Base-by-base conservation (phyloP, 192 early-diverging fungal species). In the Coemansia sp. region DNA sequence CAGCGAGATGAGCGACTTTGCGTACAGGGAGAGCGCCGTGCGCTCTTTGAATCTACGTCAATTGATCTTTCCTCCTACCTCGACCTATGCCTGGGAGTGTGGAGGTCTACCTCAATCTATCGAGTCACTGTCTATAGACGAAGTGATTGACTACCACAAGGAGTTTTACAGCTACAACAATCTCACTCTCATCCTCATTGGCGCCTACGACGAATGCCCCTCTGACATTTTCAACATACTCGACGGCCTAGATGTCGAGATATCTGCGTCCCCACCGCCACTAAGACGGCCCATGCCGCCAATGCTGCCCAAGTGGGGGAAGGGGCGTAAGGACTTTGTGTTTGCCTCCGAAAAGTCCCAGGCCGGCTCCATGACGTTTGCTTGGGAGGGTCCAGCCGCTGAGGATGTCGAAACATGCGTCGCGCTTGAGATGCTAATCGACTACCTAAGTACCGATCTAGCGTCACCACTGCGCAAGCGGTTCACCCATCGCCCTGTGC, bases 31-130 rank as follows among this genome's bases (percentile, higher is more conserved):
- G 69, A 72, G 75, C 17, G 91, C 93, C 69, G 69, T 91, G 65
- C 81, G 84, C 45, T 73, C 70, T 17, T 65, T 70, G 45, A 67
- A 59, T 21, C 46, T 77, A 59, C 74, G 66, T 14, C 65, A 64
- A 42, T 41, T 67, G 69, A 48, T 83, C 16, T 95, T 54, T 87
- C 86, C 73, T 54, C 68, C 62, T 44, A 67, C 71, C n/a, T 84
- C 71, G 42, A 87, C 94, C 8, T 96, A 95, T 59, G 83, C 88
- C 24, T 89, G 85, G 66, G 92, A 93, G 64, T 91, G 88, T 36
- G 94, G 94, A 36, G 94, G 94, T 7, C 73, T 89, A 40, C 95
- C 93, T 0, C 73, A 77, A 16, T 84, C 88, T 10, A 93, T 96
- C 73, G 78, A 83, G 13, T 82, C 86, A 16, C 82, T 96, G 64